A percentile compares a stretch with the other conserved stretches of the same genome.
Evolutionary conservation across 495 filamentous ascomycete species (phyloP).

Genomic region (Acidiella bohemica): DNA sequence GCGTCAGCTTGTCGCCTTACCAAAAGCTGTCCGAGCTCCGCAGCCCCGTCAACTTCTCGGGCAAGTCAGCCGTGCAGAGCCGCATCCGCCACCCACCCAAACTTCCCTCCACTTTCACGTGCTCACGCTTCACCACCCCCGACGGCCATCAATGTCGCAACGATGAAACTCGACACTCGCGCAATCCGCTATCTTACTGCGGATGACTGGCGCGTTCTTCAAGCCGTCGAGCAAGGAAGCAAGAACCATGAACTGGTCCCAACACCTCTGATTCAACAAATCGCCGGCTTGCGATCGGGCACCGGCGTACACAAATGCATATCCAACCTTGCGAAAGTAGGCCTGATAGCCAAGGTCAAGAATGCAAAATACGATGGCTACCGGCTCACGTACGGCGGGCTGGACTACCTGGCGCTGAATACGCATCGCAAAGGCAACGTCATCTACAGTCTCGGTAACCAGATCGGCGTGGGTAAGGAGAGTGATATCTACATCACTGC

Average conservation of each 20-base stretch:
- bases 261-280: conserved; percentile 70
- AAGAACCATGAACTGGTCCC: conserved; percentile 96
- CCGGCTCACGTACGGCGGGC: conserved; percentile 87
- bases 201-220: conserved; percentile 92
- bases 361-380: conserved; percentile 98
- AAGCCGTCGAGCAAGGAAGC: conserved; percentile 83
- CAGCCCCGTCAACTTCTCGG: no score
- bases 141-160: no score
- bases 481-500: conserved; percentile 91
- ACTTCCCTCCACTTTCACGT: neutral
- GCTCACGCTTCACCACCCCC: neutral
- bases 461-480: conserved; percentile 95
- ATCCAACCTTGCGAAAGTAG: conserved; percentile 80
- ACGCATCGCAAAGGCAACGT: conserved; percentile 62
- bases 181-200: conserved; percentile 77
- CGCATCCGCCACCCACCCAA: no score
- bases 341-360: conserved; percentile 80
- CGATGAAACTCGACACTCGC: conserved; percentile 94
- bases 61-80: no score
- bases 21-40: no score
- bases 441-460: conserved; percentile 85
- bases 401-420: conserved; percentile 91
- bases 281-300: conserved; percentile 68
- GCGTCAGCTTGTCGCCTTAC: no score
- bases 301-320: conserved; percentile 79